phyloP scores from a whole-genome alignment of 139 green algal species.

The Micractinium sp. region DNA sequence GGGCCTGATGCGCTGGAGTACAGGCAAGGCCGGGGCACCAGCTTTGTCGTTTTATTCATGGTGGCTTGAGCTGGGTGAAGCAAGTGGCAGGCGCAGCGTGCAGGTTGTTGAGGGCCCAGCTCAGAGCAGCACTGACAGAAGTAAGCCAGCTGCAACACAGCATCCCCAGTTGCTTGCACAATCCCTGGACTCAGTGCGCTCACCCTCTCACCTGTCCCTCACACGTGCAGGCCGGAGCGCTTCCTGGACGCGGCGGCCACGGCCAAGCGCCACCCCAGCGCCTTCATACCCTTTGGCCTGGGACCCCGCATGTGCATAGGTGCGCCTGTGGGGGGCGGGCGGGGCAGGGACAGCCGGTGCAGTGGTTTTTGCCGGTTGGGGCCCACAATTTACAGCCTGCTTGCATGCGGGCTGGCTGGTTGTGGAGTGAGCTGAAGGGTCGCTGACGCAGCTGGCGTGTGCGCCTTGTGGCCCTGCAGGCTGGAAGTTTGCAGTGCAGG shows the following conservation, averaged over 20 bases:
- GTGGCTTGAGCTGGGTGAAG: neutral
- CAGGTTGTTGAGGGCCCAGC: too few relatives aligned
- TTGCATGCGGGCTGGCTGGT: neutral
- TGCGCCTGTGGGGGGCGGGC: neutral
- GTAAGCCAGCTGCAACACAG: too few relatives aligned
- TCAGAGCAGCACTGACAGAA: neutral
- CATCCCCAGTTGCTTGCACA: too few relatives aligned
- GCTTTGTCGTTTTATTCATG: too few relatives aligned
- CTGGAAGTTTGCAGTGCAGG: slow-evolving; percentile 40
- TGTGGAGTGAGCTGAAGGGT: too few relatives aligned
- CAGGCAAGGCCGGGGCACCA: neutral
- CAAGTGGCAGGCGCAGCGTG: neutral
- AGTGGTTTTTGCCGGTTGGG: neutral
- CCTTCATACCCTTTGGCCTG: slow-evolving; percentile 50
- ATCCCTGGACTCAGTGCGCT: too few relatives aligned
- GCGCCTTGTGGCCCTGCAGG: neutral
- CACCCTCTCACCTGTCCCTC: neutral
- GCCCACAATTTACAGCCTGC: neutral
- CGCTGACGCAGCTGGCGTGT: too few relatives aligned
- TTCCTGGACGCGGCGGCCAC: slow-evolving; percentile 33
- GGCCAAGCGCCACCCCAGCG: slow-evolving; percentile 20
- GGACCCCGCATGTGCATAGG: slow-evolving; percentile 50
- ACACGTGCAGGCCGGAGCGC: slow-evolving; percentile 33
- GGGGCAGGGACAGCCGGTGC: neutral
- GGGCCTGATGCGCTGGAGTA: slow-evolving; percentile 31